Conservation (phyloP, 345 rosid genomes). For the Murraya koenigii region DNA sequence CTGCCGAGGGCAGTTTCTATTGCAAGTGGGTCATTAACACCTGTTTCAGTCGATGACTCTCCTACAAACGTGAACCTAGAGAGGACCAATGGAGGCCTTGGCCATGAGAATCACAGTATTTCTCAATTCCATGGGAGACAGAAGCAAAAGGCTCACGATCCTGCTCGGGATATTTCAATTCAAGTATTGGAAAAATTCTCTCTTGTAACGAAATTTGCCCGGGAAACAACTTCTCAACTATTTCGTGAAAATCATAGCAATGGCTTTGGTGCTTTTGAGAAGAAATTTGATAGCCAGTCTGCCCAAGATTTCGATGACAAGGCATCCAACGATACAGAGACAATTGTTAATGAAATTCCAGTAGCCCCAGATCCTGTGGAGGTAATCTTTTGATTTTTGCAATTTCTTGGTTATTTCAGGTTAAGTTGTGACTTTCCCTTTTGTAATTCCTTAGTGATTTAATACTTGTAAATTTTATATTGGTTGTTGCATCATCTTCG, state of each 20-base stretch:
- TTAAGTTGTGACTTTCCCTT: not conserved
- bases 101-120: slow-evolving; percentile 30
- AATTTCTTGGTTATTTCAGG: not conserved
- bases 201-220: slow-evolving; percentile 88
- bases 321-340: slow-evolving; percentile 39
- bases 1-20: slow-evolving; percentile 73
- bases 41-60: slow-evolving; percentile 42
- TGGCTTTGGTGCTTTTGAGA: slow-evolving; percentile 60
- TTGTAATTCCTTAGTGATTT: not conserved
- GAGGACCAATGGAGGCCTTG: slow-evolving; percentile 33
- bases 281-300: slow-evolving; percentile 43
- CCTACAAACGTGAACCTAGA: slow-evolving; percentile 42
- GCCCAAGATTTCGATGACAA: slow-evolving; percentile 38
- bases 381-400: slow-evolving; percentile 44
- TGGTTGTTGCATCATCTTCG: not conserved
- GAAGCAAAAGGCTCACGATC: slow-evolving; percentile 72
- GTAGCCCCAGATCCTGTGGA: slow-evolving; percentile 79
- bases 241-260: slow-evolving; percentile 63
- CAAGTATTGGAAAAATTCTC: slow-evolving; percentile 91
- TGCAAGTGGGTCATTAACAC: slow-evolving; percentile 51
- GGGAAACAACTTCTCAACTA: slow-evolving; percentile 87
- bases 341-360: slow-evolving; percentile 33
- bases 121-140: slow-evolving; percentile 51
- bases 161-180: slow-evolving; percentile 87
- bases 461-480: not conserved